Percentiles rank a stretch among this genome's conserved stretches.
Conservation (phyloP, 2,329 filamentous ascomycete species). For the Pseudogymnoascus sp. region DNA sequence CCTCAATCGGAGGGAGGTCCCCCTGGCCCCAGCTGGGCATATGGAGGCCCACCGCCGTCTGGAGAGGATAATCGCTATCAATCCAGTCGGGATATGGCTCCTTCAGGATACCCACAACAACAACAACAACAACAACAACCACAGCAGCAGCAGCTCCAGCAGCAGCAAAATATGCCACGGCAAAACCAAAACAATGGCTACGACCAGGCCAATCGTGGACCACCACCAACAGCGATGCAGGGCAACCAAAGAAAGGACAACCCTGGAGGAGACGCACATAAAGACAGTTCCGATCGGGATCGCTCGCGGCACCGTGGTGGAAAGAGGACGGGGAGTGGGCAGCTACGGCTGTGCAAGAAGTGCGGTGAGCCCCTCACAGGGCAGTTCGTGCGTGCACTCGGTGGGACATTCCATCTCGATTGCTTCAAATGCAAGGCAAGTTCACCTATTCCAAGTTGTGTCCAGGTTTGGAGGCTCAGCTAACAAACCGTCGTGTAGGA, state of each 20-base stretch:
- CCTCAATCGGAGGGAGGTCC: conserved; percentile 31
- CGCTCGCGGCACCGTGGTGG: conserved; percentile 48
- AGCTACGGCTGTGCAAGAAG: conserved; percentile 69
- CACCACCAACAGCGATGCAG: conserved; percentile 16
- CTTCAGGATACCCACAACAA: conserved; percentile 1
- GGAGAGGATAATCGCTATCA: conserved; percentile 16
- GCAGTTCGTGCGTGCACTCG: conserved; percentile 90
- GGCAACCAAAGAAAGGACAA: conserved; percentile 3
- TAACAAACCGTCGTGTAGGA: conserved; percentile 52
- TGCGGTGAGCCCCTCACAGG: conserved; percentile 83
- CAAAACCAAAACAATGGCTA: conserved; percentile 24
- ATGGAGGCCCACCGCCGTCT: conserved; percentile 14
- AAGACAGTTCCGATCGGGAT: conserved; percentile 40
- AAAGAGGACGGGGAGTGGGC: conserved; percentile 48
- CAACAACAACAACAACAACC: background rate
- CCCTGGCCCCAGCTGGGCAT: conserved; percentile 24
- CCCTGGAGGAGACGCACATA: background rate
- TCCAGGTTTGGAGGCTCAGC: conserved; percentile 12
- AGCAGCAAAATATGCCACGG: conserved; percentile 13
- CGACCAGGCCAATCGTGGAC: conserved; percentile 21
- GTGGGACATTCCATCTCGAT: conserved; percentile 91
- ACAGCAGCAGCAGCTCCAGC: background rate
- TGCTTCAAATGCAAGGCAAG: conserved; percentile 92
- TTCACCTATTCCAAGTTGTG: conserved; percentile 6
- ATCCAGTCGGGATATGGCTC: conserved; percentile 18